Evolutionary conservation across 306 rosid genomes (phyloP).

Genomic region (Rubus parviflorus): DNA sequence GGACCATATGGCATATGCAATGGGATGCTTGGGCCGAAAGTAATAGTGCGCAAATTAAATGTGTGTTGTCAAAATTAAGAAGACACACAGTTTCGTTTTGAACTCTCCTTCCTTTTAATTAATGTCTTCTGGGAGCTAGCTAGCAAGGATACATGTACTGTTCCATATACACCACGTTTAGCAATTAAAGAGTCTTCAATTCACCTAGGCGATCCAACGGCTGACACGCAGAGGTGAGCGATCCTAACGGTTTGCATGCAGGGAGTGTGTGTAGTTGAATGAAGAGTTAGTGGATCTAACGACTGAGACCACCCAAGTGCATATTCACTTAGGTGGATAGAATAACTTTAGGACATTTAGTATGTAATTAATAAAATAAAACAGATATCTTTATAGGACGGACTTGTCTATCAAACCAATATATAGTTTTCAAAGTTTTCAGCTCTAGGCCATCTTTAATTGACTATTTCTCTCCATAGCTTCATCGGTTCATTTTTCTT

Average conservation of each 20-base stretch:
- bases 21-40: conserved; percentile 3
- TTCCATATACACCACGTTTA: not conserved
- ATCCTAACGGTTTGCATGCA: too few species aligned
- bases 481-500: not conserved
- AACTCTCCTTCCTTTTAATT: not conserved
- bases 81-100: not conserved
- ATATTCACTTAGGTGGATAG: too few species aligned
- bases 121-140: not conserved
- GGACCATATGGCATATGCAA: not conserved
- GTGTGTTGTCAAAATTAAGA: not conserved
- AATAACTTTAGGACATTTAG: too few species aligned
- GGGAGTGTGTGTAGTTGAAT: too few species aligned
- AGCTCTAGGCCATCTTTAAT: not conserved
- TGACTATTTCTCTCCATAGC: not conserved
- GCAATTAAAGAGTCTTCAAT: not conserved
- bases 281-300: too few species aligned
- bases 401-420: not conserved
- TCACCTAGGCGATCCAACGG: too few species aligned
- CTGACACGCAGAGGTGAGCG: too few species aligned
- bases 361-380: not conserved
- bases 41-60: not conserved
- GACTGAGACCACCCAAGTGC: too few species aligned
- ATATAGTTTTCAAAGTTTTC: conserved; percentile 5
- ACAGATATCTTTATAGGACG: not conserved
- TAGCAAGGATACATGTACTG: not conserved